Conservation (phyloP, 768 basidiomycete genomes). For the Lactarius pseudohatsudake region DNA sequence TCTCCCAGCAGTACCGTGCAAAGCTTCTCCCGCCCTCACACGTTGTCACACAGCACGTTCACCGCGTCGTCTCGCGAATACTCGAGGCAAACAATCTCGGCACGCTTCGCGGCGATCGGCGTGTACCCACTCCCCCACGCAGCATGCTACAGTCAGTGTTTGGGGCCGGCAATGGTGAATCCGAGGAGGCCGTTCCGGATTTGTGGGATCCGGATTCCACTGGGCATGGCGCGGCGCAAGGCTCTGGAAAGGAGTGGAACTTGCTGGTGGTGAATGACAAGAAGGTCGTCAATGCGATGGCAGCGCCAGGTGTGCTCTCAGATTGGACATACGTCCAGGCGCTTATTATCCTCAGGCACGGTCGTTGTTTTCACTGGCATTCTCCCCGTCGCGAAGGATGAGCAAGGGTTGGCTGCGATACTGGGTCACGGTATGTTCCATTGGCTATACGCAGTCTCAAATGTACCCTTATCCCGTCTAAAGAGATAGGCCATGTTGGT, state of each 20-base stretch:
- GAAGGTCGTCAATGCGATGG: slow-evolving; percentile 74
- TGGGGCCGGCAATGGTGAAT: slow-evolving; percentile 5
- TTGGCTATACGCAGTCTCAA: neutral
- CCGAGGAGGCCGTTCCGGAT: slow-evolving; percentile 6
- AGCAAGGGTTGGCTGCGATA: slow-evolving; percentile 81
- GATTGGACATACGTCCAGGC: neutral
- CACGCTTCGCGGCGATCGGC: slow-evolving; percentile 41
- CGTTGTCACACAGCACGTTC: slow-evolving; percentile 64
- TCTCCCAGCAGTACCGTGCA: slow-evolving; percentile 51
- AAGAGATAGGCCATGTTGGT: slow-evolving; percentile 84
- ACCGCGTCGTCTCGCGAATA: slow-evolving; percentile 63
- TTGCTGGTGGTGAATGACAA: slow-evolving; percentile 76
- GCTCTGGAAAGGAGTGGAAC: slow-evolving; percentile 51
- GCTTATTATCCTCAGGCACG: slow-evolving; percentile 45
- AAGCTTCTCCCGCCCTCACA: slow-evolving; percentile 67
- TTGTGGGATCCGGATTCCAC: slow-evolving; percentile 33
- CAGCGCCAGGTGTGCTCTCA: slow-evolving; percentile 54
- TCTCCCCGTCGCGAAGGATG: slow-evolving; percentile 70
- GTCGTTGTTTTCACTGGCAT: slow-evolving; percentile 92
- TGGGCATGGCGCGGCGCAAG: neutral
- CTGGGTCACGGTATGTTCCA: slow-evolving; percentile 69
- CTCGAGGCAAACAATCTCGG: slow-evolving; percentile 75
- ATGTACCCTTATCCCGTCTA: neutral
- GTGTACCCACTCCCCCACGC: slow-evolving; percentile 31
- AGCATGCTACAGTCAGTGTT: slow-evolving; percentile 30